These are phyloP conservation scores for Thymus mandschuricus DNA, from an alignment of 257 asterid genomes.

Conservation along the genomic window DNA sequence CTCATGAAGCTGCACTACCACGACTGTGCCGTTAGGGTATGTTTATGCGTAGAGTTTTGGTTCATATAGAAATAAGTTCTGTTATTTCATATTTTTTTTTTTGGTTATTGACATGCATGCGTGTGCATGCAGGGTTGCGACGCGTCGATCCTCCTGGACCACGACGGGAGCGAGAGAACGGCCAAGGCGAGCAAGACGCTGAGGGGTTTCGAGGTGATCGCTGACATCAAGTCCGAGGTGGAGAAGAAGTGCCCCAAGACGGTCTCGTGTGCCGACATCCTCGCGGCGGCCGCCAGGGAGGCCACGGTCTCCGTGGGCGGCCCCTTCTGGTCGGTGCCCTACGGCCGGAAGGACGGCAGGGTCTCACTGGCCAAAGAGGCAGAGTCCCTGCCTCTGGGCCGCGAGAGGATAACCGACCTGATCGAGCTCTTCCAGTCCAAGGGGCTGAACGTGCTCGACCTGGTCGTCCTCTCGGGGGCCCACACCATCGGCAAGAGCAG, in stretches of 20 bases:
- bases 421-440: conserved; percentile 55
- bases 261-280: conserved; percentile 69
- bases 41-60: background rate
- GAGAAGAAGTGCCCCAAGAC: conserved; percentile 57
- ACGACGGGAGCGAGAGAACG: conserved; percentile 52
- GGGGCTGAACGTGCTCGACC: conserved; percentile 54
- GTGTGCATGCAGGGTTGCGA: conserved; percentile 55
- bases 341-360: conserved; percentile 60
- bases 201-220: conserved; percentile 52
- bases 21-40: conserved; percentile 60
- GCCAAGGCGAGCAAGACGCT: conserved; percentile 50
- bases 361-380: conserved; percentile 46
- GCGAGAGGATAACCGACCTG: conserved; percentile 48
- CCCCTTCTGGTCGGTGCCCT: conserved; percentile 61
- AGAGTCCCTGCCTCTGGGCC: conserved; percentile 48
- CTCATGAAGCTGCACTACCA: conserved; percentile 65
- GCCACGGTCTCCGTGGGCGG: conserved; percentile 58
- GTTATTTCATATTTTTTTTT: no score
- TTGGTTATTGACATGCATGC: no score
- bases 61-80: no score
- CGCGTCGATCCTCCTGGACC: conserved; percentile 57
- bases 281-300: conserved; percentile 59
- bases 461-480: conserved; percentile 73
- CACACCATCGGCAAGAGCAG: conserved; percentile 77
- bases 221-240: conserved; percentile 53